Conservation (phyloP, 352 stramenopile species). For the Globisporangium barbulae region DNA sequence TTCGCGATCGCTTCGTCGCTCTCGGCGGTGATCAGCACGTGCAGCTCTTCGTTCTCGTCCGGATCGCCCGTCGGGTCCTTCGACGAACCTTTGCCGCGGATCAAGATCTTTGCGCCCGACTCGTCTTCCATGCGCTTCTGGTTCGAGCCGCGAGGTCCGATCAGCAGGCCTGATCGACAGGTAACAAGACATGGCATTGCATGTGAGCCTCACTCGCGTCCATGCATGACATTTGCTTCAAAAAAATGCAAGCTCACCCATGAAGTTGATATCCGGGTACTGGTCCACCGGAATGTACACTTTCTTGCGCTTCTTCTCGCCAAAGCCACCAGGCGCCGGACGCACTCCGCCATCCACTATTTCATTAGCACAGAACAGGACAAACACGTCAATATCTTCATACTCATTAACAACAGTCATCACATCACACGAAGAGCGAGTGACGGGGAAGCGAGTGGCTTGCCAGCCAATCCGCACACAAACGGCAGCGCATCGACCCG, state of each 20-base stretch:
- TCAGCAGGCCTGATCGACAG: conserved; percentile 53
- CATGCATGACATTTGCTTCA: neutral
- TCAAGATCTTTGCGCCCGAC: conserved; percentile 89
- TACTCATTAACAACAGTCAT: neutral
- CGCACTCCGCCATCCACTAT: conserved; percentile 33
- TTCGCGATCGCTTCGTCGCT: conserved; percentile 86
- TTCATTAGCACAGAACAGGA: neutral
- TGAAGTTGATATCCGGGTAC: conserved; percentile 93
- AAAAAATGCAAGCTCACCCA: conserved; percentile 44
- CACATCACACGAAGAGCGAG: neutral
- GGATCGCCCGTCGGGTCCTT: conserved; percentile 81
- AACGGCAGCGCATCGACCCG: too few species aligned
- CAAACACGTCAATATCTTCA: neutral
- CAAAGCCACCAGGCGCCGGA: conserved; percentile 30
- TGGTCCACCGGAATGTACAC: conserved; percentile 91
- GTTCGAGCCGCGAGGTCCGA: conserved; percentile 88
- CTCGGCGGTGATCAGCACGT: conserved; percentile 90
- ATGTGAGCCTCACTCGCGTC: neutral
- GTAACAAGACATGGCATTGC: neutral
- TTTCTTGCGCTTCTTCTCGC: conserved; percentile 87
- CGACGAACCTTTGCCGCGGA: conserved; percentile 85
- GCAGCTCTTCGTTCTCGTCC: conserved; percentile 86
- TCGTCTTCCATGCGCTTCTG: conserved; percentile 93
- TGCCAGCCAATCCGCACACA: too few species aligned
- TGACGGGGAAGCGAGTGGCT: too few species aligned